Conservation (phyloP, 768 basidiomycete species). For the Tricholoma flavovirens region DNA sequence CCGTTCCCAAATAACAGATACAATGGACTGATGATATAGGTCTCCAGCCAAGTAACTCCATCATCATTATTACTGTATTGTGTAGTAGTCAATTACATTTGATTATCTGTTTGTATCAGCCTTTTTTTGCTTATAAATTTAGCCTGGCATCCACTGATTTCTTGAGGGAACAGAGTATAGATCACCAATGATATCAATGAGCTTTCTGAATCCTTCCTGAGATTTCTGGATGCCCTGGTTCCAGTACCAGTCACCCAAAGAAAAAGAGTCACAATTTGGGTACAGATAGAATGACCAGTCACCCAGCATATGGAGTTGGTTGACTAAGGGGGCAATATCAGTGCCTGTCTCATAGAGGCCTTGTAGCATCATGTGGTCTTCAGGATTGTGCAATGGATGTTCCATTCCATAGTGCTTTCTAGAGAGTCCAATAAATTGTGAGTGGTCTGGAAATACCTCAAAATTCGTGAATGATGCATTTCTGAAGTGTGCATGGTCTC, state of each 20-base stretch:
- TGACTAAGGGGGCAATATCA: background rate
- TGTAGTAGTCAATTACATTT: no score
- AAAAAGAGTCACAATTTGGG: background rate
- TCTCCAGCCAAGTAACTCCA: background rate
- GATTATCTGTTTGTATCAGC: no score
- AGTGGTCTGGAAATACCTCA: background rate
- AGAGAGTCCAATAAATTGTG: background rate
- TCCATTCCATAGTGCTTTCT: background rate
- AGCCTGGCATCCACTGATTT: no score
- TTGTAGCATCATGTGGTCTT: background rate
- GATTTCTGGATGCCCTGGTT: background rate
- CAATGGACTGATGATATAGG: conserved; percentile 15
- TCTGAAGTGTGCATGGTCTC: background rate
- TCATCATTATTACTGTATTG: no score
- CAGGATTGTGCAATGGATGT: background rate
- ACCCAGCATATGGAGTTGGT: background rate
- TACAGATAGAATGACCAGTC: background rate
- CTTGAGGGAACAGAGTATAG: no score
- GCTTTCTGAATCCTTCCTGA: background rate
- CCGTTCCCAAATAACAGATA: conserved; percentile 2
- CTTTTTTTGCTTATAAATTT: no score
- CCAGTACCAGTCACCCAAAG: background rate
- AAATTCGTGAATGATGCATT: background rate
- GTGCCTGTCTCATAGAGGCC: background rate
- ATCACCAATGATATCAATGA: background rate